Conservation (phyloP, 2,329 filamentous ascomycete genomes). For the Hypoxylon sp. region DNA sequence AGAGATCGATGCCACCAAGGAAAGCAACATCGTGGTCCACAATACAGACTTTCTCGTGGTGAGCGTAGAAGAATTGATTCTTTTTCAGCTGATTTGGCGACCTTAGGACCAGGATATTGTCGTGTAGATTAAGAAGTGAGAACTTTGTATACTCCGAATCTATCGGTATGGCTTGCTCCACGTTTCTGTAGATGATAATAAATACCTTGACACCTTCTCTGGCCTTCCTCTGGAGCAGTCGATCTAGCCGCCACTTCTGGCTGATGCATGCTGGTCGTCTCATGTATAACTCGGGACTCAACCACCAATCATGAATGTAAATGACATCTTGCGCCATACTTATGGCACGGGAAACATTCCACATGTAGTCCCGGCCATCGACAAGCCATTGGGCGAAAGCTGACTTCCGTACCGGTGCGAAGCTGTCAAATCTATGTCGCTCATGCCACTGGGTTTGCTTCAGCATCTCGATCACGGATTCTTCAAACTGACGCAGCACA, state of each 20-base stretch:
- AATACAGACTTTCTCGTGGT: conserved; percentile 98
- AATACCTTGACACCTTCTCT: conserved; percentile 97
- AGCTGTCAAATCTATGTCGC: conserved; percentile 90
- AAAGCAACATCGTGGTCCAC: conserved; percentile 97
- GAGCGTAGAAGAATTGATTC: conserved; percentile 99
- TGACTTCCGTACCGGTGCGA: conserved; percentile 87
- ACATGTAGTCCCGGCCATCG: conserved; percentile 98
- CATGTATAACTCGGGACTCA: conserved; percentile 96
- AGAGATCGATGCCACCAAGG: conserved; percentile 94
- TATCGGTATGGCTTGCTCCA: conserved; percentile 96
- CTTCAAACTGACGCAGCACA: conserved; percentile 91
- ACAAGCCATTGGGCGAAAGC: conserved; percentile 97
- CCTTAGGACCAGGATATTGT: conserved; percentile 95
- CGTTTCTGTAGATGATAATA: conserved; percentile 97
- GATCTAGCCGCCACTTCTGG: conserved; percentile 96
- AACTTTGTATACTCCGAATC: conserved; percentile 99
- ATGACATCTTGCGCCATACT: conserved; percentile 98
- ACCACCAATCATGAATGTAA: conserved; percentile 99
- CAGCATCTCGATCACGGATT: conserved; percentile 90
- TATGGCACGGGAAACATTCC: conserved; percentile 97
- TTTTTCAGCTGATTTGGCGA: conserved; percentile 98
- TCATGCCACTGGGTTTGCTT: conserved; percentile 85
- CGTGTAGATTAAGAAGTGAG: conserved; percentile 92
- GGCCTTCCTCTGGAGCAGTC: conserved; percentile 92
- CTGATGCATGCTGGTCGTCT: conserved; percentile 93